A percentile compares a stretch with the other conserved stretches of the same genome.
Evolutionary conservation across 2,329 filamentous ascomycete genomes (phyloP).

Genomic region (Microdochium trichocladiopsis): DNA sequence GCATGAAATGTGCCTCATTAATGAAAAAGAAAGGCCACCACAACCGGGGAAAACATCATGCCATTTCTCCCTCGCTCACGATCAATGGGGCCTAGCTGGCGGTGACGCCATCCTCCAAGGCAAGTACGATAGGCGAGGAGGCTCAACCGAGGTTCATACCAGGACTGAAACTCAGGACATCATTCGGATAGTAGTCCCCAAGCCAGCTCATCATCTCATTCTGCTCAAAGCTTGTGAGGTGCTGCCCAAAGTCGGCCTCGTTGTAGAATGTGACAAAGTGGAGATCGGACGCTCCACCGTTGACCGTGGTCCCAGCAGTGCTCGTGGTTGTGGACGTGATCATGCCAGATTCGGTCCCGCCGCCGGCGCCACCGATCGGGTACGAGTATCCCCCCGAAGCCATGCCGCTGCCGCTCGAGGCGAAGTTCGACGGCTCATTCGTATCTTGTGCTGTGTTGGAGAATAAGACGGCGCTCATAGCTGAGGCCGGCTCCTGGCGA

Average conservation of each 20-base stretch:
- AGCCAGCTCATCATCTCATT: constrained; percentile 26
- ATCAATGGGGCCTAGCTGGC: no score
- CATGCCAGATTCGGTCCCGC: neutral
- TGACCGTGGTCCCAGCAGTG: neutral
- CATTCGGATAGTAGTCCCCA: constrained; percentile 22
- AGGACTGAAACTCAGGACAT: constrained; percentile 18
- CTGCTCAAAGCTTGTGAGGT: constrained; percentile 22
- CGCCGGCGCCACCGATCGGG: constrained; percentile 4
- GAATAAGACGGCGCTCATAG: neutral
- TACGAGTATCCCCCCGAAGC: constrained; percentile 22
- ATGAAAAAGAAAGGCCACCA: no score
- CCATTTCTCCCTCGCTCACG: no score
- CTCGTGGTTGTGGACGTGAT: neutral
- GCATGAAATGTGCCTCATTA: no score
- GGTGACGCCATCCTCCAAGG: neutral
- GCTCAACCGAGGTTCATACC: neutral
- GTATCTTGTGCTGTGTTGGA: neutral
- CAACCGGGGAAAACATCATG: no score
- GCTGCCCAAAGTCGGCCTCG: constrained; percentile 24
- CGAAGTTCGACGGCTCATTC: constrained; percentile 17
- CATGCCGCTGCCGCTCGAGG: constrained; percentile 19
- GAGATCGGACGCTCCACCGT: constrained; percentile 13
- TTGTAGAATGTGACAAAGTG: constrained; percentile 24
- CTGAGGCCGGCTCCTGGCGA: neutral
- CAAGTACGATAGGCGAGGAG: no score